phyloP scores from a whole-genome alignment of 2,329 filamentous ascomycete genomes.

The Botrytis medusae region DNA sequence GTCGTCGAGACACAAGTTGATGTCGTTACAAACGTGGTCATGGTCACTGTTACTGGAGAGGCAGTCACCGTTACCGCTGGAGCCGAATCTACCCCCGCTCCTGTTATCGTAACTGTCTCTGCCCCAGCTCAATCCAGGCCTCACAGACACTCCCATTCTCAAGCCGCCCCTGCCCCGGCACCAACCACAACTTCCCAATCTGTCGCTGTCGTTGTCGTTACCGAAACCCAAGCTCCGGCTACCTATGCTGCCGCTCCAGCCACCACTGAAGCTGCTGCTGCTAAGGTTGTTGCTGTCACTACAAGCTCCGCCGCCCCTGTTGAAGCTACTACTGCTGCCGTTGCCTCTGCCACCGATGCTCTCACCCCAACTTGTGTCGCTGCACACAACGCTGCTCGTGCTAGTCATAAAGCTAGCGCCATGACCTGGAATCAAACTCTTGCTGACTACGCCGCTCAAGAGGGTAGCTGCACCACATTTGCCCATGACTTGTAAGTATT shows the following conservation, averaged over 20 bases:
- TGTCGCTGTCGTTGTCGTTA: constrained; percentile 7
- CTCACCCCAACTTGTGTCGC: constrained; percentile 25
- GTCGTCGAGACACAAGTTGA: constrained; percentile 26
- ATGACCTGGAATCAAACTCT: constrained; percentile 66
- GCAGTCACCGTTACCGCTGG: constrained; percentile 6
- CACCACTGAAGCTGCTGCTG: background rate
- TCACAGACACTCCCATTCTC: constrained; percentile 14
- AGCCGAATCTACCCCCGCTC: constrained; percentile 6
- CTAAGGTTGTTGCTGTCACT: background rate
- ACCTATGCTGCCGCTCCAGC: constrained; percentile 4
- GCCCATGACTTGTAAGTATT: constrained; percentile 73
- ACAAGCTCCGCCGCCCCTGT: constrained; percentile 2
- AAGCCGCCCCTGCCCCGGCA: constrained; percentile 5
- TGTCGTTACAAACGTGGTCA: constrained; percentile 40
- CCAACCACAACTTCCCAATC: constrained; percentile 18
- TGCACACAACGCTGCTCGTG: constrained; percentile 79
- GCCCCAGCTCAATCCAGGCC: constrained; percentile 20
- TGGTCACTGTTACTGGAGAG: constrained; percentile 32
- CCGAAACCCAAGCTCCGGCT: constrained; percentile 1
- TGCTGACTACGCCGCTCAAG: constrained; percentile 60
- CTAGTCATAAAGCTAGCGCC: constrained; percentile 70
- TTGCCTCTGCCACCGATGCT: constrained; percentile 24
- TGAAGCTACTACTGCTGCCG: constrained; percentile 11
- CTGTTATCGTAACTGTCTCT: constrained; percentile 15
- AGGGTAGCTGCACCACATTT: constrained; percentile 69